phyloP scores from a whole-genome alignment of 2,329 filamentous ascomycete genomes.

The Colletotrichum orchidophilum region DNA sequence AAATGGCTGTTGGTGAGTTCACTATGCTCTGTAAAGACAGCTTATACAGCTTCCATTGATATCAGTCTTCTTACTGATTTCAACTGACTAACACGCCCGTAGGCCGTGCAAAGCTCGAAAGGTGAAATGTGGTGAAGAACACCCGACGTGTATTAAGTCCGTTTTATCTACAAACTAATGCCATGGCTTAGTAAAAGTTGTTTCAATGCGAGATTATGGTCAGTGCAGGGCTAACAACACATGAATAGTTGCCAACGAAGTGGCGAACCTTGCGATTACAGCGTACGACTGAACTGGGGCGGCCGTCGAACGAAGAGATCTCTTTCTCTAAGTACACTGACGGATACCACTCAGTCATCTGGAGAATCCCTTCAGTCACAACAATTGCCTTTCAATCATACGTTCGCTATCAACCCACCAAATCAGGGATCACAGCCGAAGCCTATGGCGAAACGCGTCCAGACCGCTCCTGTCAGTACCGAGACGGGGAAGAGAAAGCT shows the following conservation, averaged over 20 bases:
- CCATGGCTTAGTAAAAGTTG: background rate
- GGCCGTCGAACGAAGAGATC: slow-evolving; percentile 71
- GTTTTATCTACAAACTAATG: background rate
- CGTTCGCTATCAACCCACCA: slow-evolving; percentile 10
- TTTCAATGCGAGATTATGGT: background rate
- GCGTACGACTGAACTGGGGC: slow-evolving; percentile 83
- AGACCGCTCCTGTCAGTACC: background rate
- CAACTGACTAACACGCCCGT: slow-evolving; percentile 3
- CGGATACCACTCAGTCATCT: slow-evolving; percentile 36
- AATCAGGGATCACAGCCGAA: background rate
- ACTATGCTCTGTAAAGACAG: background rate
- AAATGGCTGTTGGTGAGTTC: slow-evolving; percentile 55
- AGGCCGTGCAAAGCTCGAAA: slow-evolving; percentile 83
- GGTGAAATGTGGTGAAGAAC: slow-evolving; percentile 81
- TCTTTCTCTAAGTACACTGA: slow-evolving; percentile 45
- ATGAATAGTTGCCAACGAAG: slow-evolving; percentile 68
- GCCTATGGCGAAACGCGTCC: slow-evolving; percentile 1
- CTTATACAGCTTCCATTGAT: background rate
- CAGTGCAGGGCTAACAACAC: background rate
- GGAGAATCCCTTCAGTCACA: slow-evolving; percentile 42
- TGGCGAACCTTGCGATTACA: slow-evolving; percentile 81
- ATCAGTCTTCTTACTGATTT: background rate
- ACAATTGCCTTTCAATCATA: slow-evolving; percentile 48
- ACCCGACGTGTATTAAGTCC: slow-evolving; percentile 75
- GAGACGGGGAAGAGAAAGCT: background rate